Conservation (phyloP, 805 yeast species). For the Wickerhamiella allomyrinae region DNA sequence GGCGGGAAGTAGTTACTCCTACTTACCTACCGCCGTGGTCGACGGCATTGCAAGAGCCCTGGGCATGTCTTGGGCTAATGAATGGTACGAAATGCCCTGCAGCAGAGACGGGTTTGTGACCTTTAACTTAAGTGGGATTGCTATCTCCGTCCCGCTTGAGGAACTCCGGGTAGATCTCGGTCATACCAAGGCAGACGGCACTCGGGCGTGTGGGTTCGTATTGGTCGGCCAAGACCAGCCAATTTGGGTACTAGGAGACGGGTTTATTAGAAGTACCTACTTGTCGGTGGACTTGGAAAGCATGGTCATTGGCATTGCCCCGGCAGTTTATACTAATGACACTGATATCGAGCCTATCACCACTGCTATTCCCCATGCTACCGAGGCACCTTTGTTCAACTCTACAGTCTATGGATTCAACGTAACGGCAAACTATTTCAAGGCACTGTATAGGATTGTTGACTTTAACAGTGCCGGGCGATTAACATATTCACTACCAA, state of each 20-base stretch:
- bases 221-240: conserved; percentile 16
- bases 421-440: background rate
- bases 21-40: conserved; percentile 30
- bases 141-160: conserved; percentile 6
- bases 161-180: conserved; percentile 1
- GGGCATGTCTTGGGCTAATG: conserved; percentile 28
- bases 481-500: too few species aligned
- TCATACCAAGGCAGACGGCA: conserved; percentile 1
- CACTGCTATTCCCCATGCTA: conserved; percentile 7
- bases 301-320: conserved; percentile 41
- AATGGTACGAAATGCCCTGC: conserved; percentile 14
- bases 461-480: too few species aligned
- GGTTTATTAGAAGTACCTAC: conserved; percentile 48
- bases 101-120: background rate
- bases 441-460: background rate
- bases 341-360: conserved; percentile 14
- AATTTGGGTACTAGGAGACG: conserved; percentile 42
- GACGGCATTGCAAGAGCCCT: conserved; percentile 21
- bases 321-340: conserved; percentile 23
- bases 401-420: background rate
- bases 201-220: background rate
- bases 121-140: conserved; percentile 10
- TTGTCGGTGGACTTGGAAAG: conserved; percentile 51
- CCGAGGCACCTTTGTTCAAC: conserved; percentile 13
- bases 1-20: conserved; percentile 41